A percentile compares a stretch with the other conserved stretches of the same genome.
Evolutionary conservation across 169 alveolate genomes (phyloP).

Genomic region (Perkinsus olseni): DNA sequence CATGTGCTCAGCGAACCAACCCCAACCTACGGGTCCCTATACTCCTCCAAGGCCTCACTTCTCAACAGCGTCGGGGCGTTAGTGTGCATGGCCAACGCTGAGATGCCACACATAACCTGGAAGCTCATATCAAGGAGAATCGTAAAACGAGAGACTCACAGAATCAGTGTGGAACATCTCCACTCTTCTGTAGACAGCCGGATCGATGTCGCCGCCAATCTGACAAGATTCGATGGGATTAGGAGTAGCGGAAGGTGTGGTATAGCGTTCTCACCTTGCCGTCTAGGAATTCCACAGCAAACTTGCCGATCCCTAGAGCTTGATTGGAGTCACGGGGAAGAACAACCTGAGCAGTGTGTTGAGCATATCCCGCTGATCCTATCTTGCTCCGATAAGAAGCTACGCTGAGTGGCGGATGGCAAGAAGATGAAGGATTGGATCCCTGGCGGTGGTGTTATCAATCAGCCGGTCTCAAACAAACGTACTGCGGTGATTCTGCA

Average conservation of each 20-base stretch:
- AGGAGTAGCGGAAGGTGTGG: too few species aligned
- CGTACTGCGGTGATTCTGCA: too few species aligned
- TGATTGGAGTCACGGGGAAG: conserved; percentile 51
- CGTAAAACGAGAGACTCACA: too few species aligned
- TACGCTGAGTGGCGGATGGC: too few species aligned
- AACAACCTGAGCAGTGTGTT: background rate
- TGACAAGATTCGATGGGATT: too few species aligned
- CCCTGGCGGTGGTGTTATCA: too few species aligned
- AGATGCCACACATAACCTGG: conserved; percentile 69
- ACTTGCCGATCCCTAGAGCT: conserved; percentile 73
- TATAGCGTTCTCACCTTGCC: conserved; percentile 2
- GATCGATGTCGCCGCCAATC: conserved; percentile 32
- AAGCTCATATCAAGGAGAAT: too few species aligned
- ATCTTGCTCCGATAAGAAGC: too few species aligned
- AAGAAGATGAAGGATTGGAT: too few species aligned
- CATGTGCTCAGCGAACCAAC: too few species aligned
- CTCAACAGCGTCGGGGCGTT: conserved; percentile 71
- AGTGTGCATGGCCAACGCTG: conserved; percentile 70
- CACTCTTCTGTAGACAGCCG: conserved; percentile 42
- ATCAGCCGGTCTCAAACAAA: too few species aligned
- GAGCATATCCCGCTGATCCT: background rate
- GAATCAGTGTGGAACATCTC: conserved; percentile 58
- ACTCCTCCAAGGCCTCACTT: conserved; percentile 38
- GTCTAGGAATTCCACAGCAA: conserved; percentile 54
- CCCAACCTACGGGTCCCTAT: background rate